phyloP scores from a whole-genome alignment of 345 rosid genomes.

The Limnanthes douglasii region DNA sequence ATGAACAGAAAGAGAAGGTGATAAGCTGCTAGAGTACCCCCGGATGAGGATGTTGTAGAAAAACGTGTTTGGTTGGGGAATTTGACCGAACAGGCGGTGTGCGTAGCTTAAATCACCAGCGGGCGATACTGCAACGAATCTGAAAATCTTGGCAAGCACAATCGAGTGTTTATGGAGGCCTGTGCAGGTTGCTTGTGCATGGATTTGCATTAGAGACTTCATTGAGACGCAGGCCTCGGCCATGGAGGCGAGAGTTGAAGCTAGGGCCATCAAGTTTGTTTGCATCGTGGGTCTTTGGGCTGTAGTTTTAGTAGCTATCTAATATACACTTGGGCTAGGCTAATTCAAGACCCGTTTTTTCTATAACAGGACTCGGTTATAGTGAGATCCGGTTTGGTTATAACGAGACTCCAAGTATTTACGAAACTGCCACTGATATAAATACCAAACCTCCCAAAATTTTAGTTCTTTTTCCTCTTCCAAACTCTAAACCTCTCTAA shows the following conservation, averaged over 20 bases:
- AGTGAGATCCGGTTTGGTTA: too few species aligned
- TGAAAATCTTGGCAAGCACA: conserved; percentile 7
- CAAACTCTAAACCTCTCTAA: too few species aligned
- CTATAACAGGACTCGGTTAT: too few species aligned
- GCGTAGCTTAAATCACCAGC: conserved; percentile 13
- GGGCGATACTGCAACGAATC: conserved; percentile 7
- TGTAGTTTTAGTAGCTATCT: too few species aligned
- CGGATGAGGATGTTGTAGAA: conserved; percentile 15
- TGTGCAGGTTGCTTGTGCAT: conserved; percentile 5
- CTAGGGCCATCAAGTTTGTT: not conserved
- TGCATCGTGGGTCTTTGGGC: too few species aligned
- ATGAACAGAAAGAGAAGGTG: conserved; percentile 4
- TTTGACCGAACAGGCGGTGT: conserved; percentile 13
- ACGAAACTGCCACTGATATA: too few species aligned
- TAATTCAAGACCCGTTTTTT: too few species aligned
- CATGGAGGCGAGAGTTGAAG: conserved; percentile 10
- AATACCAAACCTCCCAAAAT: too few species aligned
- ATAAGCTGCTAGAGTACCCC: conserved; percentile 12
- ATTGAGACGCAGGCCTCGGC: conserved; percentile 12
- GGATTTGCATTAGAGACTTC: conserved; percentile 14
- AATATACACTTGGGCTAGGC: too few species aligned
- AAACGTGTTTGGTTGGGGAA: conserved; percentile 14
- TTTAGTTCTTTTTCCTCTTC: too few species aligned
- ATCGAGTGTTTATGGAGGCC: conserved; percentile 7
- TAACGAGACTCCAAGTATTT: too few species aligned